Evolutionary conservation across 345 rosid genomes (phyloP).

Genomic region (Lagerstroemia speciosa): DNA sequence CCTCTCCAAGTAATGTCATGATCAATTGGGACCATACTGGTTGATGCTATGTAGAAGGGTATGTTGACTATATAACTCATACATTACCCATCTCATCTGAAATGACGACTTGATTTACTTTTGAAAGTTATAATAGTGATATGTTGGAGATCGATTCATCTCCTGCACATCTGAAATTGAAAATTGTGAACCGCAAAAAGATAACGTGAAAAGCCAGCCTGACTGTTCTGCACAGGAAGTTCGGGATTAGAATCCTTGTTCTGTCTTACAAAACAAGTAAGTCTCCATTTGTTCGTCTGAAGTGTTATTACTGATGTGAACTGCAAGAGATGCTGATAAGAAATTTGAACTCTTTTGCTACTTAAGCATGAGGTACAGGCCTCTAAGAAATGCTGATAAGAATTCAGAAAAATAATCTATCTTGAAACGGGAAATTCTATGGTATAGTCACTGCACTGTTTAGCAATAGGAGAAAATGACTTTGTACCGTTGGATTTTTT

Average conservation of each 20-base stretch:
- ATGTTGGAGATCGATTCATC: not conserved
- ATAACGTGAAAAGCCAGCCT: not conserved
- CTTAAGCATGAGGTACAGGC: too few relatives aligned
- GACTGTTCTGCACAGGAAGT: not conserved
- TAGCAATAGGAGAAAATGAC: not conserved
- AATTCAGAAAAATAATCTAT: too few relatives aligned
- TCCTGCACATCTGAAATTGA: not conserved
- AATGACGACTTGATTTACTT: not conserved
- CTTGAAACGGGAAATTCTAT: too few relatives aligned
- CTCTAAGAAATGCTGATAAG: too few relatives aligned
- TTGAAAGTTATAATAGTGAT: not conserved
- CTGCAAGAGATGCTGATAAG: not conserved
- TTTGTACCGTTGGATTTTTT: too few relatives aligned
- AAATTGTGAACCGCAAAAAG: not conserved
- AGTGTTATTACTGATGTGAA: not conserved
- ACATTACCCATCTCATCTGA: not conserved
- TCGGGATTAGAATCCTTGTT: not conserved
- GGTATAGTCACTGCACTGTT: too few relatives aligned
- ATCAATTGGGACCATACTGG: not conserved
- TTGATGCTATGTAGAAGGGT: not conserved
- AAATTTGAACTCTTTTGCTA: too few relatives aligned
- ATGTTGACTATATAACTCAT: not conserved
- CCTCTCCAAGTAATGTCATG: not conserved
- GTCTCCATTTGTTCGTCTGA: not conserved
- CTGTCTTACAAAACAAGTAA: not conserved